Percentiles rank a stretch among this genome's conserved stretches.
phyloP scores from a whole-genome alignment of 2,329 filamentous ascomycete genomes.

The Sarocladiaceae sp. region DNA sequence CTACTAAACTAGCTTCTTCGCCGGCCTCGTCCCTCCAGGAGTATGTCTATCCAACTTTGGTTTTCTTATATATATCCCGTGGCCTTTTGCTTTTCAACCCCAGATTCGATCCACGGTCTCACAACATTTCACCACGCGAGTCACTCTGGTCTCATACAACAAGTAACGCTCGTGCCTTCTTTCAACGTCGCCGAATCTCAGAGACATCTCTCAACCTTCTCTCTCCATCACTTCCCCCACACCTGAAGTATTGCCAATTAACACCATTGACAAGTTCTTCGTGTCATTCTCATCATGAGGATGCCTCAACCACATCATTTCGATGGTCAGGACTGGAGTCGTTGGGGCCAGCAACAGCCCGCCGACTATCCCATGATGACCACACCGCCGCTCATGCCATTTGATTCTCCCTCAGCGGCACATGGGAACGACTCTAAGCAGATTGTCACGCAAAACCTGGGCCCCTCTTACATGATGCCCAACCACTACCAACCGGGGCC shows the following conservation, averaged over 20 bases:
- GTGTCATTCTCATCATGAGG: neutral
- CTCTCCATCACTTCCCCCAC: neutral
- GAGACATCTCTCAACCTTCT: neutral
- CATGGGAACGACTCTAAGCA: slow-evolving; percentile 15
- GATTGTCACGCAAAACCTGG: neutral
- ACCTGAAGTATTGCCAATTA: slow-evolving; percentile 9
- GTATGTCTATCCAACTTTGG: neutral
- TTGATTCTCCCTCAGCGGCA: slow-evolving; percentile 38
- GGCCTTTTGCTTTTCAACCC: slow-evolving; percentile 9
- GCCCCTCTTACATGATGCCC: slow-evolving; percentile 27
- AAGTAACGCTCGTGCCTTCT: neutral
- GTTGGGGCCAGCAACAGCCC: slow-evolving; percentile 48
- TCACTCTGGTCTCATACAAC: neutral
- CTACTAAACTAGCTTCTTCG: slow-evolving; percentile 4
- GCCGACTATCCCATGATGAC: slow-evolving; percentile 43
- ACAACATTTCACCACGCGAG: neutral
- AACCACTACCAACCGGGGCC: slow-evolving; percentile 41
- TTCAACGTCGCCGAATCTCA: neutral
- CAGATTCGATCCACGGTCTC: slow-evolving; percentile 7
- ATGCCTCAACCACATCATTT: slow-evolving; percentile 47
- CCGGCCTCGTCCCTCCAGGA: neutral
- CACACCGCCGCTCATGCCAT: slow-evolving; percentile 37
- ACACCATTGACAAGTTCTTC: slow-evolving; percentile 12
- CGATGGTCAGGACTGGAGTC: slow-evolving; percentile 46
- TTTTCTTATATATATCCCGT: slow-evolving; percentile 7